Base-by-base conservation (phyloP, 2,329 filamentous ascomycete species). In the Xylariaceae sp. region DNA sequence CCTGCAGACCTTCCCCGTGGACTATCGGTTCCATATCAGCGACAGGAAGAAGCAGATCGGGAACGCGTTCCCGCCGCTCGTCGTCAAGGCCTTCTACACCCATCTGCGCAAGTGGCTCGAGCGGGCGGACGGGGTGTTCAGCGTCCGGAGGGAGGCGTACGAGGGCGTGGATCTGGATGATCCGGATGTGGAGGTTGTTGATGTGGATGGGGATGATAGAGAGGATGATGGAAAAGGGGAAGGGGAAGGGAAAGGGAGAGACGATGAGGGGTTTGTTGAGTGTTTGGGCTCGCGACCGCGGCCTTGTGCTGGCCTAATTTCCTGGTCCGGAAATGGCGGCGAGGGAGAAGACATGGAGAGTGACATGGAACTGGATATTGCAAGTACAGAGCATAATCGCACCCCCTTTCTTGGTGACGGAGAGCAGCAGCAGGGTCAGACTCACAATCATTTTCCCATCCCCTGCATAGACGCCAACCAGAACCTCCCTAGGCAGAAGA, bases 51-150 rank as follows among this genome's bases (percentile, higher is more conserved):
- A 68, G 46, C 84, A 88, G 56, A 85, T 90, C 46, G 86, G 86
- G 0, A 90, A 92, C 52, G 86, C 85, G 0, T 87, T 90, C 12
- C 83, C 87, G 0, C 77, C 85, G 0, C 64, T 64, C 18, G 70
- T 73, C 0, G 76, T 76, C 3, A 60, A 62, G 17, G 59, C 69
- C 0, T 51, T 78, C 0, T 76, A 71, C 44, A 53, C 56, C n/a
- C 70, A 75, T 34, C 50, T 78, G 7, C 58, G 67, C 13, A 45
- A 56, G 6, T 73, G 67, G 61, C 53, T 78, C 1, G 55, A 73
- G 11, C 45, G 55, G 1, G 53, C 65, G 14, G 74, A 78, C 38
- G 55, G 61, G 0, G 52, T 69, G 13, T 41, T 31, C 23, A 12
- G 47, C 16, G 6, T 34, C n/a, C n/a, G n/a, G n/a, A n/a, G n/a